Percentiles rank a stretch among this genome's conserved stretches.
phyloP scores from a whole-genome alignment of 2,329 filamentous ascomycete genomes.

The Beauveria sp. region DNA sequence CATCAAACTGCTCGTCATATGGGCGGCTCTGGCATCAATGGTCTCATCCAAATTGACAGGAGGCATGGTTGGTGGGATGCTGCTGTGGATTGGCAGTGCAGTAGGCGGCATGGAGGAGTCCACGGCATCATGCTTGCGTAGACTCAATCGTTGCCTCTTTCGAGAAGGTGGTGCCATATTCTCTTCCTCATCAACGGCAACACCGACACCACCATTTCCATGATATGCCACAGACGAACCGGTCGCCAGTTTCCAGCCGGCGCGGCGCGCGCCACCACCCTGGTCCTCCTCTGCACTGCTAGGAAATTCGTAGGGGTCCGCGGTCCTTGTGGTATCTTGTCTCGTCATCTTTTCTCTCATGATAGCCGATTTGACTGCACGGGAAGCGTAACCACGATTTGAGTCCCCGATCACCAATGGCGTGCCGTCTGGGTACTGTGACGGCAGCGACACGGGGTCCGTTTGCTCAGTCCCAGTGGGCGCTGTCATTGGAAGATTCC shows the following conservation, averaged over 20 bases:
- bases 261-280: background rate
- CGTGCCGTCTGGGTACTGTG: slow-evolving; percentile 14
- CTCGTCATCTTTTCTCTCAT: slow-evolving; percentile 3
- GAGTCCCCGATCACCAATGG: background rate
- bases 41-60: background rate
- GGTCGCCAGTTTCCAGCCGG: background rate
- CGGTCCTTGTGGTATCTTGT: background rate
- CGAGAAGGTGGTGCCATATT: background rate
- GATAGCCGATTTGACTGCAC: background rate
- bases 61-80: slow-evolving; percentile 20
- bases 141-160: background rate
- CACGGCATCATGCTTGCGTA: background rate
- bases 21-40: background rate
- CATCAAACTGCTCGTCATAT: background rate
- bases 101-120: background rate
- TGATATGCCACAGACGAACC: background rate
- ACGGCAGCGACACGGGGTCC: slow-evolving; percentile 5
- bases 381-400: background rate
- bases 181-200: background rate
- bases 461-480: slow-evolving; percentile 4
- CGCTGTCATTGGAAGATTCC: background rate
- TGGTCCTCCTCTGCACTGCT: slow-evolving; percentile 29
- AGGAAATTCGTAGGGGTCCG: slow-evolving; percentile 38
- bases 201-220: background rate
- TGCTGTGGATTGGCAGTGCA: slow-evolving; percentile 12